Evolutionary conservation across 441 rosid species (phyloP).

Genomic region (Jatropha podagrica): DNA sequence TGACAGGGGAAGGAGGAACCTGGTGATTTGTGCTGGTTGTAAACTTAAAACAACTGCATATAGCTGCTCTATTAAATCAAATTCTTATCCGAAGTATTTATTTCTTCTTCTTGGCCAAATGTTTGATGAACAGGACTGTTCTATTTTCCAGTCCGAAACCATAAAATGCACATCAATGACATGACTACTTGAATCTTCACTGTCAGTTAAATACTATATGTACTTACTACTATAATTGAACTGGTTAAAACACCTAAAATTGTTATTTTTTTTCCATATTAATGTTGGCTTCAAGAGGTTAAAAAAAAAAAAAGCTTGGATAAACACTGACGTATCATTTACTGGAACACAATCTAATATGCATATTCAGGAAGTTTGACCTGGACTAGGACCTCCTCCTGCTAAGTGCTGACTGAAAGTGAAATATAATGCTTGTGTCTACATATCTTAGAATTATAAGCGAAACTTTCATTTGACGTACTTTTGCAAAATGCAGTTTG

Average conservation of each 20-base stretch:
- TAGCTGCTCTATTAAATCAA: neutral
- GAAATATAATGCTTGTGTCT: neutral
- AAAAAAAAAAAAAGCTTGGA: neutral
- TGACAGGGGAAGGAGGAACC: neutral
- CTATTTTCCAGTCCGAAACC: neutral
- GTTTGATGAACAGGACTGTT: neutral
- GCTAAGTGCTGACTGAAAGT: too few species aligned
- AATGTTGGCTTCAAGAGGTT: neutral
- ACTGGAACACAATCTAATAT: neutral
- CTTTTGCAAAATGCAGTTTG: slow-evolving; percentile 44
- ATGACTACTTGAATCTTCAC: neutral
- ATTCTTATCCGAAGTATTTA: neutral
- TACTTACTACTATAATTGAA: neutral
- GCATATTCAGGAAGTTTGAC: neutral
- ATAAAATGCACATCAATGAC: neutral
- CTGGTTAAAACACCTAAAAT: too few species aligned
- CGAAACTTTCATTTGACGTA: neutral
- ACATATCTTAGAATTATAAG: neutral
- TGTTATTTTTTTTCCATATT: neutral
- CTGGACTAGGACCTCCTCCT: neutral
- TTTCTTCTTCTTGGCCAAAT: neutral
- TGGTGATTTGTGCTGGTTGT: neutral
- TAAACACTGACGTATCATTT: neutral
- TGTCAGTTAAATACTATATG: neutral
- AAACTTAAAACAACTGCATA: neutral